Conservation (phyloP, 2,329 filamentous ascomycete species). For the Nemania sp. region DNA sequence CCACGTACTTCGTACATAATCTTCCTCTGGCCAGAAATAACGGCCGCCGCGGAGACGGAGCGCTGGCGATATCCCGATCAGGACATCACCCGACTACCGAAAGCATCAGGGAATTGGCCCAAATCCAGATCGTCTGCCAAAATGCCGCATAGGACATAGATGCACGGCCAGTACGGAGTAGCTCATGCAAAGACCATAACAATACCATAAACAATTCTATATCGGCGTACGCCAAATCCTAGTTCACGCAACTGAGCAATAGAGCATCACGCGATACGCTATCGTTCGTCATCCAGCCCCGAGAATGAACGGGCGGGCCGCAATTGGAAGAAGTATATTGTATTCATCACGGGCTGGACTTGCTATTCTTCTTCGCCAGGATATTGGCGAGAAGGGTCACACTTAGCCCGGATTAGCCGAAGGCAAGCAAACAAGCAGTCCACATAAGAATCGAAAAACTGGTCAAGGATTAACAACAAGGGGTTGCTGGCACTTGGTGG, state of each 20-base stretch:
- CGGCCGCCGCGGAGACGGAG: constrained; percentile 13
- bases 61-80: constrained; percentile 3
- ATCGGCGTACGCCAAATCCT: too few species aligned
- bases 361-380: too few species aligned
- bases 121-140: constrained; percentile 8
- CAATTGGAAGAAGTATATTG: background rate
- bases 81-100: constrained; percentile 15
- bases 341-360: background rate
- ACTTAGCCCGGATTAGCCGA: constrained; percentile 24
- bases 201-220: too few species aligned
- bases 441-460: background rate
- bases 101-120: constrained; percentile 9
- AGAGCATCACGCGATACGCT: background rate
- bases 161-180: background rate
- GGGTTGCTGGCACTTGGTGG: constrained; percentile 10
- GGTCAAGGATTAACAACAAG: constrained; percentile 7
- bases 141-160: constrained; percentile 8
- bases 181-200: background rate
- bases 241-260: constrained; percentile 5
- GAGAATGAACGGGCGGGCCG: background rate
- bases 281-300: background rate
- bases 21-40: background rate
- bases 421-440: constrained; percentile 2
- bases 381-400: constrained; percentile 10
- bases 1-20: too few species aligned